Evolutionary conservation across 2,329 filamentous ascomycete species (phyloP), one percentile per base, ranked within the genome.

Genomic region (Leptographium lundbergii): DNA sequence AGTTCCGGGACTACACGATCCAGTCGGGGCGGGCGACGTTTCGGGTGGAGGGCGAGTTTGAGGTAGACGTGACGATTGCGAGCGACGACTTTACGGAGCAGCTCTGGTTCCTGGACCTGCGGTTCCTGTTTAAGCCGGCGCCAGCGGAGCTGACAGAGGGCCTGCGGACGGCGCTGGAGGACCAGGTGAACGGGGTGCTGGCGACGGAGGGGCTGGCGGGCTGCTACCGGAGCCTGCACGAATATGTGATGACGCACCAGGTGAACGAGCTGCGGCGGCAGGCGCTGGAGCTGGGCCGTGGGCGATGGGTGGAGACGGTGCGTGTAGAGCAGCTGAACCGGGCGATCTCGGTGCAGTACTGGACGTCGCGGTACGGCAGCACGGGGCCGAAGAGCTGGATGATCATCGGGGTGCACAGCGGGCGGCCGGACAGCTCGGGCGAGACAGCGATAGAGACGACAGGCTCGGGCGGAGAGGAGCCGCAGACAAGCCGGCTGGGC

Each of bases 31-130:
- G 92, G 55, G 92, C 88, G 7, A 97, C 91, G 0, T 99, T 99
- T 70, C 81, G 77, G 54, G 88, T 97, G 1, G 75, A 82, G 3
- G 82, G 82, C 57, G 92, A 97, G 70, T 96, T 96, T 66, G 92
- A 97, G 70, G 82, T 97, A 24, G 94, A 97, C 69, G 80, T 99
- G 57, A 91, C 91, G 1, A 88, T 97, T 63, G 89, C 88, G 22
- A 87, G 91, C 65, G 91, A 97, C 68, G 87, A 94, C 64, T 82
- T 85, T 22, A 77, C 84, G 36, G 87, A 88, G 58, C 91, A 95
- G 66, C 95, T 95, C 68, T 96, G 88, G 78, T 96, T 97, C 68
- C 88, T 97, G 62, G 91, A 97, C 70, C 85, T 97, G 66, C 84
- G 91, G 61, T 91, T 95, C 65, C 75, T 85, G 17, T 99, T 95